Evolutionary conservation across 768 basidiomycete genomes (phyloP).

Genomic region (Coprinopsis marcescibilis): DNA sequence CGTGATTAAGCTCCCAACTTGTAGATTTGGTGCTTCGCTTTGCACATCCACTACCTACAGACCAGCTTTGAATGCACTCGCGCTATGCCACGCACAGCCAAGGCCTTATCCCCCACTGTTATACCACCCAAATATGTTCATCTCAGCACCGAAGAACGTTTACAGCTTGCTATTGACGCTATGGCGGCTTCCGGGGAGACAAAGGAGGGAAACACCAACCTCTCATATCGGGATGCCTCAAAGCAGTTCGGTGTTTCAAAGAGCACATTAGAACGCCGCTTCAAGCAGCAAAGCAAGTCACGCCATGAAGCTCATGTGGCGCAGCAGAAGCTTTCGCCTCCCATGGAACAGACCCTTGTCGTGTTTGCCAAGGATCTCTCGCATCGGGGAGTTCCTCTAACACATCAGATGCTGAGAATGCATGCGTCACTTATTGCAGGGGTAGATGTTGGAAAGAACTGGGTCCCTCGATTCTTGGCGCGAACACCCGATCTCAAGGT

Average conservation of each 20-base stretch:
- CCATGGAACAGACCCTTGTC: slow-evolving; percentile 19
- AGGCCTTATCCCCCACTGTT: no score
- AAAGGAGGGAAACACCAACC: no score
- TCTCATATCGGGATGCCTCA: no score
- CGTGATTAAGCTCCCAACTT: no score
- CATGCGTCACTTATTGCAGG: slow-evolving; percentile 15
- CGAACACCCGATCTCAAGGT: slow-evolving; percentile 21
- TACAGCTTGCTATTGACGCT: background rate
- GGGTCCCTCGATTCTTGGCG: slow-evolving; percentile 14
- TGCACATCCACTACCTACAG: no score
- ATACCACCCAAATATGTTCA: no score
- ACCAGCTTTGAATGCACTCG: no score
- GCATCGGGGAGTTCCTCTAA: slow-evolving; percentile 16
- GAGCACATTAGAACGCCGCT: background rate
- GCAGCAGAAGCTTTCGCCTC: slow-evolving; percentile 14
- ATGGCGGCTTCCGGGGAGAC: no score
- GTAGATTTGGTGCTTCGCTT: no score
- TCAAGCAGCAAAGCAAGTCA: background rate
- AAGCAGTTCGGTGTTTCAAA: no score
- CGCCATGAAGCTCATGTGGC: slow-evolving; percentile 12
- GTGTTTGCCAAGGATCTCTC: slow-evolving; percentile 20
- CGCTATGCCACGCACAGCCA: no score
- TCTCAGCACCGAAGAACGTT: no score
- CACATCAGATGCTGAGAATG: slow-evolving; percentile 7
- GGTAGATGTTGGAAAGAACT: slow-evolving; percentile 11